Percentiles rank a stretch among this genome's conserved stretches.
Evolutionary conservation across 192 early-diverging fungal genomes (phyloP).

Genomic region (Gamsiella multidivaricata): DNA sequence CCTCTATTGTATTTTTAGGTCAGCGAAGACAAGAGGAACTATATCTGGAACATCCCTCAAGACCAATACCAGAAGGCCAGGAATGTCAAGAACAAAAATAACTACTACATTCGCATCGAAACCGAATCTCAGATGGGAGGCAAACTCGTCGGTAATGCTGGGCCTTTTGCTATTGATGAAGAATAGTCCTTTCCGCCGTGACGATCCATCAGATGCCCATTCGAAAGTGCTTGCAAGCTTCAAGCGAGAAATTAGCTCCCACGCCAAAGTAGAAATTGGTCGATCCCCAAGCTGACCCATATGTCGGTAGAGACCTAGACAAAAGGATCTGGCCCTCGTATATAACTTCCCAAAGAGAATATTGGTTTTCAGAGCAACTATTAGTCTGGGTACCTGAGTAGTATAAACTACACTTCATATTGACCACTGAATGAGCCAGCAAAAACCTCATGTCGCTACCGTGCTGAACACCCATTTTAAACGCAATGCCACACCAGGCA

Average conservation of each 20-base stretch:
- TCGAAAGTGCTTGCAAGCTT: too few relatives aligned
- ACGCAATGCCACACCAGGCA: too few relatives aligned
- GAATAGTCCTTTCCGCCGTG: not conserved
- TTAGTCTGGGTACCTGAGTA: too few relatives aligned
- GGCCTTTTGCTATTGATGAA: conserved; percentile 25
- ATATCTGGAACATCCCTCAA: conserved; percentile 29
- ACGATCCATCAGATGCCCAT: not conserved
- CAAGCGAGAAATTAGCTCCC: not conserved
- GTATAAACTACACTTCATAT: too few relatives aligned
- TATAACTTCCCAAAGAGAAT: too few relatives aligned
- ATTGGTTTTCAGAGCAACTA: too few relatives aligned
- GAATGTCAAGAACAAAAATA: conserved; percentile 14
- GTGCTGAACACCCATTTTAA: too few relatives aligned
- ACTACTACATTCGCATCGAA: conserved; percentile 43
- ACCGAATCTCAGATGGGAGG: conserved; percentile 12
- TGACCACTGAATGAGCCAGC: too few relatives aligned
- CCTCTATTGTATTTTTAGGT: conserved; percentile 6
- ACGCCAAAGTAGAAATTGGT: not conserved
- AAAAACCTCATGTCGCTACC: too few relatives aligned
- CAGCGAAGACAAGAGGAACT: conserved; percentile 11
- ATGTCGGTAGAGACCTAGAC: too few relatives aligned
- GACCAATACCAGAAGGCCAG: conserved; percentile 4
- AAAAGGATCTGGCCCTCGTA: too few relatives aligned
- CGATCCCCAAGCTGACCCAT: too few relatives aligned
- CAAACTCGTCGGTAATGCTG: conserved; percentile 41